phyloP scores from a whole-genome alignment of 1,284 basidiomycete species.

The Cryptococcus amylolentus region DNA sequence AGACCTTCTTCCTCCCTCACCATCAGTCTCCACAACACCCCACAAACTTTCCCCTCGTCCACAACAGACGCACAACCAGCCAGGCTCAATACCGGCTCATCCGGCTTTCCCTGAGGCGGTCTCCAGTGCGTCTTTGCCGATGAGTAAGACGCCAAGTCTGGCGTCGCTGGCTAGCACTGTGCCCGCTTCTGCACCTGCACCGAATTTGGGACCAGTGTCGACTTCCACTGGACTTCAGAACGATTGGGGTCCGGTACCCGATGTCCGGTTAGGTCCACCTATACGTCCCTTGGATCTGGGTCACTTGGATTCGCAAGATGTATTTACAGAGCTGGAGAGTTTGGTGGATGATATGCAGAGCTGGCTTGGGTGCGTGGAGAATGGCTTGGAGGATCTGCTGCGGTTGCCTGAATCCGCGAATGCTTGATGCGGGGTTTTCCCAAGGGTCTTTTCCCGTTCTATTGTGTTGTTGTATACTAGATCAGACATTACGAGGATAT shows the following conservation, averaged over 20 bases:
- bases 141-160: no score
- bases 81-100: background rate
- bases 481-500: no score
- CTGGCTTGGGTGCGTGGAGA: slow-evolving; percentile 76
- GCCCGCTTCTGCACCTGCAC: no score
- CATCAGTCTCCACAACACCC: slow-evolving; percentile 52
- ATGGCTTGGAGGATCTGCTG: slow-evolving; percentile 60
- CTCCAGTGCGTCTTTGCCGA: no score
- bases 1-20: slow-evolving; percentile 74
- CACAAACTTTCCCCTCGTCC: slow-evolving; percentile 49
- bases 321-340: slow-evolving; percentile 66
- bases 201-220: no score
- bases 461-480: slow-evolving; percentile 8
- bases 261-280: slow-evolving; percentile 39
- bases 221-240: background rate
- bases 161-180: no score
- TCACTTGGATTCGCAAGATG: slow-evolving; percentile 61
- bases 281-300: slow-evolving; percentile 67
- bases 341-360: slow-evolving; percentile 74
- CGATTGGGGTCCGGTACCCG: background rate
- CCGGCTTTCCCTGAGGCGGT: background rate
- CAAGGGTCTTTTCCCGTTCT: background rate
- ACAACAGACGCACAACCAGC: slow-evolving; percentile 6
- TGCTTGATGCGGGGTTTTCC: background rate
- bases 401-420: background rate